Conservation (phyloP, 805 yeast species). For the Yarrowia keelungensis region DNA sequence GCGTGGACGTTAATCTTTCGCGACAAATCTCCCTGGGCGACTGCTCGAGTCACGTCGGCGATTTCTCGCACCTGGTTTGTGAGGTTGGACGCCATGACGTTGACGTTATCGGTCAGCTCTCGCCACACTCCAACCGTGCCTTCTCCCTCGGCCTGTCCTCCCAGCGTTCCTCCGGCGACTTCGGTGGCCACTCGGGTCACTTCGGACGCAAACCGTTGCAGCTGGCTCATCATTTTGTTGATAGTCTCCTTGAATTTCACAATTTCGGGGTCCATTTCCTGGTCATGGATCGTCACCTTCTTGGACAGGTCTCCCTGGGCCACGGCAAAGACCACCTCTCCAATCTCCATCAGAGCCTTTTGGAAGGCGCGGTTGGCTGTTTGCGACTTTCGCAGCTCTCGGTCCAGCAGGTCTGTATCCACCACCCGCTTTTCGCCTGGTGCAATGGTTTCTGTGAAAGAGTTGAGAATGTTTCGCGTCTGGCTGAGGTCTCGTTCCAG, state of each 20-base stretch:
- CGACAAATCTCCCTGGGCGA: slow-evolving; percentile 83
- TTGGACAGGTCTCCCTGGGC: slow-evolving; percentile 88
- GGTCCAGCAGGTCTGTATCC: slow-evolving; percentile 48
- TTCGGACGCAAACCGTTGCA: slow-evolving; percentile 79
- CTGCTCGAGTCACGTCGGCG: slow-evolving; percentile 88
- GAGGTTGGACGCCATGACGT: slow-evolving; percentile 86
- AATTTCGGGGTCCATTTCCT: slow-evolving; percentile 79
- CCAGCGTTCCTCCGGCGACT: slow-evolving; percentile 87
- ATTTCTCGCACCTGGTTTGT: slow-evolving; percentile 90
- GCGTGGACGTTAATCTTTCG: slow-evolving; percentile 88
- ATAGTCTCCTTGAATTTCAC: slow-evolving; percentile 79
- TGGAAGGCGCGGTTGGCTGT: slow-evolving; percentile 71
- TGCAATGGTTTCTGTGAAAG: slow-evolving; percentile 48
- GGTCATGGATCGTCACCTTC: slow-evolving; percentile 74
- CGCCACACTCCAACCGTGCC: slow-evolving; percentile 92
- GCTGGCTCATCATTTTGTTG: slow-evolving; percentile 88
- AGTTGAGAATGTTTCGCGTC: slow-evolving; percentile 49
- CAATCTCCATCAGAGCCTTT: slow-evolving; percentile 76
- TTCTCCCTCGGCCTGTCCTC: slow-evolving; percentile 84
- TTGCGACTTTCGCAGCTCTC: slow-evolving; percentile 53
- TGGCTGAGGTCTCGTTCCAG: slow-evolving; percentile 48
- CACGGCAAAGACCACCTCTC: slow-evolving; percentile 85
- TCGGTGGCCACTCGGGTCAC: slow-evolving; percentile 88
- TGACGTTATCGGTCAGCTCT: slow-evolving; percentile 83
- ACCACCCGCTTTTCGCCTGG: slow-evolving; percentile 47